Percentiles rank a stretch among this genome's conserved stretches.
These are phyloP conservation scores for Trichoderma pleuroti DNA, from an alignment of 2,329 filamentous ascomycete genomes.

Conservation along the genomic window DNA sequence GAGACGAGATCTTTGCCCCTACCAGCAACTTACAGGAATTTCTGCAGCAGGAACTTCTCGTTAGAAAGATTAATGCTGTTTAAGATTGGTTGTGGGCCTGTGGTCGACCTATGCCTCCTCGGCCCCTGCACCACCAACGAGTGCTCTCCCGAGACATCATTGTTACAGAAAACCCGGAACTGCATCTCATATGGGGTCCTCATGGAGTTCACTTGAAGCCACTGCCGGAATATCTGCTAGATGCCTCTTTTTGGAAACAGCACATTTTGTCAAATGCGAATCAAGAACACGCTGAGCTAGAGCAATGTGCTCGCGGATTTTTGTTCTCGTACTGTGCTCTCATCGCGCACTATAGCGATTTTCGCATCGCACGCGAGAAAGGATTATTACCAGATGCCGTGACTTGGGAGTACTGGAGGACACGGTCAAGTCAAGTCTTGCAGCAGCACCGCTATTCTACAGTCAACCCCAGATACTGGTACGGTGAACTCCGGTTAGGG, in stretches of 20 bases:
- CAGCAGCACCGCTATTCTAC: conserved; percentile 24
- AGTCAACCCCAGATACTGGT: conserved; percentile 37
- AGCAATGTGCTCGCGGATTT: conserved; percentile 33
- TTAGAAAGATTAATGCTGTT: conserved; percentile 30
- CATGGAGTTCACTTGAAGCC: conserved; percentile 39
- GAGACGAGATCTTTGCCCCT: conserved; percentile 30
- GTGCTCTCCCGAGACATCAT: conserved; percentile 33
- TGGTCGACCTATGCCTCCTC: conserved; percentile 37
- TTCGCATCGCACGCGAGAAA: conserved; percentile 33
- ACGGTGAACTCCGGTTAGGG: conserved; percentile 39
- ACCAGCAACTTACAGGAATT: conserved; percentile 22
- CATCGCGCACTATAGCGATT: conserved; percentile 38
- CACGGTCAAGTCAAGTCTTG: conserved; percentile 25
- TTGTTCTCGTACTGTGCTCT: conserved; percentile 39
- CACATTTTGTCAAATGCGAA: conserved; percentile 24
- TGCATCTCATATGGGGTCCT: conserved; percentile 40
- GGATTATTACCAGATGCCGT: conserved; percentile 34
- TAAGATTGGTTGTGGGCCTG: conserved; percentile 32
- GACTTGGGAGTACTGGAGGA: conserved; percentile 35
- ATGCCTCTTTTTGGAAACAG: conserved; percentile 34
- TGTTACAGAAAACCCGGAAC: conserved; percentile 37
- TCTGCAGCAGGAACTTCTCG: conserved; percentile 30
- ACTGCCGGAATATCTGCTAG: conserved; percentile 39
- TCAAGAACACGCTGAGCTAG: background rate
- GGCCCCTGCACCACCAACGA: conserved; percentile 37